These are phyloP conservation scores for Psidium guajava DNA, from an alignment of 345 rosid species.

Conservation along the genomic window DNA sequence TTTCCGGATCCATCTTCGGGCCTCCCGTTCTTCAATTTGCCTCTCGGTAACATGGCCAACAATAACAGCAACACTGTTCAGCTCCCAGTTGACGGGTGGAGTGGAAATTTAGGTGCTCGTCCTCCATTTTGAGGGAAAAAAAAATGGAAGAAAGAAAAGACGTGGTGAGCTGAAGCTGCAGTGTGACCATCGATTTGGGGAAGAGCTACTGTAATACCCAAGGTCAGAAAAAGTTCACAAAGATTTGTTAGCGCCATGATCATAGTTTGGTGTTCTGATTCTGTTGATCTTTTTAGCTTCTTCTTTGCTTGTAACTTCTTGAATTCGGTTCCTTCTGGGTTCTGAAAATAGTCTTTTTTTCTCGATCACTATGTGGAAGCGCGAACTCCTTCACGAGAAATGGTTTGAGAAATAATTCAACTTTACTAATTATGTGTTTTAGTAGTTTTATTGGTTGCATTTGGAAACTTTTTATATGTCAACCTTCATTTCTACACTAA, in stretches of 20 bases:
- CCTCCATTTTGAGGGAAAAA: constrained; percentile 20
- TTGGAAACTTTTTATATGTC: neutral
- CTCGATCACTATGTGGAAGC: neutral
- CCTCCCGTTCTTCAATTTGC: constrained; percentile 83
- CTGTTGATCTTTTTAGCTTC: neutral
- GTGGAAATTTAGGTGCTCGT: constrained; percentile 34
- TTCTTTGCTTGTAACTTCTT: neutral
- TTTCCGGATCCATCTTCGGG: constrained; percentile 52
- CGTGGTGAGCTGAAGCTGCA: neutral
- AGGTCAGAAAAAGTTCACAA: neutral
- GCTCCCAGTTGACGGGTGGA: constrained; percentile 74
- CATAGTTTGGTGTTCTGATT: neutral
- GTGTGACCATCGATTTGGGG: neutral
- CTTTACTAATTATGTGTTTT: neutral
- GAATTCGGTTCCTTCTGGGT: neutral
- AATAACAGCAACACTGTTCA: neutral
- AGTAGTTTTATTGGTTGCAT: neutral
- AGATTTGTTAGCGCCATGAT: neutral
- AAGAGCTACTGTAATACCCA: neutral
- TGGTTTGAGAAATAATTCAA: neutral
- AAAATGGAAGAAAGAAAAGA: neutral
- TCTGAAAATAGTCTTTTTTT: neutral
- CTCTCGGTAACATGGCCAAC: constrained; percentile 48
- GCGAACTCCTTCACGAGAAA: neutral
- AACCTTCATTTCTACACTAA: neutral